Evolutionary conservation across 306 rosid genomes (phyloP), one percentile per base, ranked within the genome.

Genomic region (Quercus mongolica): DNA sequence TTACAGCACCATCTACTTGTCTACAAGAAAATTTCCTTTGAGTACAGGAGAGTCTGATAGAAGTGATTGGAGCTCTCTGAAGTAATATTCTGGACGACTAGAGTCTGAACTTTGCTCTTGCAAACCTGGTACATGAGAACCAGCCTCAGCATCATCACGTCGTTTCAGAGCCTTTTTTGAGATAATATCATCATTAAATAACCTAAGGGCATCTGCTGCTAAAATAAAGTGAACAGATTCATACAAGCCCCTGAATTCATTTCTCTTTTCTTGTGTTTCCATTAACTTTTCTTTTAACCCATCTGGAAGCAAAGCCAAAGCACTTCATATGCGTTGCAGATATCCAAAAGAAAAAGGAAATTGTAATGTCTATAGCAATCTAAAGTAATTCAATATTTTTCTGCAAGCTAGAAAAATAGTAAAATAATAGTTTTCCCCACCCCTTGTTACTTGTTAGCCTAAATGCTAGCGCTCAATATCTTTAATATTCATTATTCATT

Each of bases 221-320:
- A 97, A 89, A 80, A 88, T 69, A 76, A 91, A 86, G 18, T 79
- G 88, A 73, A 87, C 85, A 10, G 97, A 91, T 74, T 89, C 94
- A 78, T 88, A 63, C 90, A 91, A 80, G 76, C 68, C 81, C 81
- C 81, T 86, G 52, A 90, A 88, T 80, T 87, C 78, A 38, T 78
- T 73, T 78, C 86, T 85, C 74, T 84, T 92, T 65, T 88, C 95
- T 51, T 59, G 80, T 57, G 59, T 80, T 75, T 81, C 91, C 30
- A 83, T 79, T 85, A 90, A 69, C 86, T 80, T 87, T 81, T 88
- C 95, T 78, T 87, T 88, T 78, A 87, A 69, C 75, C 78, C 86
- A 30, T 82, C 93, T 12, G 94, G 93, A 84, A 94, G 93, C 76
- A 75, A 73, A 63, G 97, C 91, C 79, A 89, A 77, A 12, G 91